A percentile compares a stretch with the other conserved stretches of the same genome.
These are phyloP conservation scores for Stemphylium vesicarium DNA, from an alignment of 2,329 filamentous ascomycete species.

Conservation along the genomic window DNA sequence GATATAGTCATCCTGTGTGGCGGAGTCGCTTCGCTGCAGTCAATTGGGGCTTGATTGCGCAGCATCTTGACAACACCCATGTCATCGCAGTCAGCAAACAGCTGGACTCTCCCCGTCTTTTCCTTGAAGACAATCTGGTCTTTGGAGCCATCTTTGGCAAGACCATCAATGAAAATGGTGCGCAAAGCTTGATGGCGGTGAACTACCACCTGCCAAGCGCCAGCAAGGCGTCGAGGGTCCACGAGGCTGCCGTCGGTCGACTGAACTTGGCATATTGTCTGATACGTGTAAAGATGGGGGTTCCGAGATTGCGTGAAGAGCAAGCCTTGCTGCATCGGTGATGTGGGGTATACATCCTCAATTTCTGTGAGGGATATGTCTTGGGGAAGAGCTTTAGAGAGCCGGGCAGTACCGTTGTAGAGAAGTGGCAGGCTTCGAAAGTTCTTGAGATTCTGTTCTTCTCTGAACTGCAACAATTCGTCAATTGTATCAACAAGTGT, in stretches of 20 bases:
- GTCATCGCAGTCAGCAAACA: conserved; percentile 33
- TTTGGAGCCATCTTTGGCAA: conserved; percentile 40
- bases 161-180: conserved; percentile 45
- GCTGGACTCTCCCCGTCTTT: conserved; percentile 32
- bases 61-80: conserved; percentile 22
- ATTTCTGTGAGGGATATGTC: conserved; percentile 28
- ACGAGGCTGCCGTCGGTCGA: conserved; percentile 23
- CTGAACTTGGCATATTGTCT: conserved; percentile 39
- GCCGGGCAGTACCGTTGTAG: conserved; percentile 37
- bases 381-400: conserved; percentile 27
- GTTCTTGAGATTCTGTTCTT: conserved; percentile 35
- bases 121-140: conserved; percentile 44
- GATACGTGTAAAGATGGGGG: conserved; percentile 39
- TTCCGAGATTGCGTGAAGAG: conserved; percentile 39
- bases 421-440: conserved; percentile 41
- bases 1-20: conserved; percentile 57
- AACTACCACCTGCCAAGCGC: conserved; percentile 46
- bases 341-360: conserved; percentile 40
- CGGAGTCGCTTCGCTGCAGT: conserved; percentile 43
- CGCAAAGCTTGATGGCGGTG: conserved; percentile 41
- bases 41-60: conserved; percentile 29
- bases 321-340: conserved; percentile 42
- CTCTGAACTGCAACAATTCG: conserved; percentile 32
- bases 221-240: conserved; percentile 35
- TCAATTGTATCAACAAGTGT: conserved; percentile 41